phyloP scores from a whole-genome alignment of 306 rosid genomes.

The Cyamopsis tetragonoloba region DNA sequence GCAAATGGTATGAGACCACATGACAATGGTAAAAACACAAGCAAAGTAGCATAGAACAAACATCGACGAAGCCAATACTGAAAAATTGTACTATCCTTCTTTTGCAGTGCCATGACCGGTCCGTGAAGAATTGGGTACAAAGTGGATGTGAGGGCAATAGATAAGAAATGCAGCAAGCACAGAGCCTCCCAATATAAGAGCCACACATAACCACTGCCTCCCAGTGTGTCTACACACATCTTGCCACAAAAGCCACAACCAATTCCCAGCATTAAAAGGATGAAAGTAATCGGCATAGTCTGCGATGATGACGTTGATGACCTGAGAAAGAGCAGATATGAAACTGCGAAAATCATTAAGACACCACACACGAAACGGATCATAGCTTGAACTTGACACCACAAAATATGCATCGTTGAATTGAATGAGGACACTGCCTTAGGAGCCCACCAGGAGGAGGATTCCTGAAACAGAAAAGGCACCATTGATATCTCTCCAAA shows the following conservation, averaged over 20 bases:
- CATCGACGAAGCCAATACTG: constrained; percentile 59
- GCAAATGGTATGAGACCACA: constrained; percentile 93
- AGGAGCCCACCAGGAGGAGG: constrained; percentile 67
- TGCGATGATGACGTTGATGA: constrained; percentile 49
- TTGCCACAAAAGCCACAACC: constrained; percentile 75
- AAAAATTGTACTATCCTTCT: constrained; percentile 22
- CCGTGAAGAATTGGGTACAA: constrained; percentile 59
- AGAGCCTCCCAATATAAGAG: constrained; percentile 68
- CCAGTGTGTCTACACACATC: constrained; percentile 74
- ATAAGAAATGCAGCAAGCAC: constrained; percentile 62
- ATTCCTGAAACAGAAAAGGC: constrained; percentile 40
- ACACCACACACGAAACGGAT: constrained; percentile 61
- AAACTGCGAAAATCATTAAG: constrained; percentile 51
- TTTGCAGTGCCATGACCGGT: constrained; percentile 36
- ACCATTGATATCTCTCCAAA: neutral
- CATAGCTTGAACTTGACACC: constrained; percentile 64
- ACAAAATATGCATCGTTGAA: constrained; percentile 38
- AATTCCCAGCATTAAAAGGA: constrained; percentile 62
- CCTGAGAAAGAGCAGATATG: constrained; percentile 56
- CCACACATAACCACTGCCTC: constrained; percentile 84
- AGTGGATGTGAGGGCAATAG: constrained; percentile 43
- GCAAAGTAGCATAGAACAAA: constrained; percentile 41
- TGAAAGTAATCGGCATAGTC: constrained; percentile 72
- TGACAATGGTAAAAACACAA: constrained; percentile 53
- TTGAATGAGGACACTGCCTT: constrained; percentile 46